phyloP scores from a whole-genome alignment of 2,329 filamentous ascomycete species.

The Rhytidhysteron rufulum region DNA sequence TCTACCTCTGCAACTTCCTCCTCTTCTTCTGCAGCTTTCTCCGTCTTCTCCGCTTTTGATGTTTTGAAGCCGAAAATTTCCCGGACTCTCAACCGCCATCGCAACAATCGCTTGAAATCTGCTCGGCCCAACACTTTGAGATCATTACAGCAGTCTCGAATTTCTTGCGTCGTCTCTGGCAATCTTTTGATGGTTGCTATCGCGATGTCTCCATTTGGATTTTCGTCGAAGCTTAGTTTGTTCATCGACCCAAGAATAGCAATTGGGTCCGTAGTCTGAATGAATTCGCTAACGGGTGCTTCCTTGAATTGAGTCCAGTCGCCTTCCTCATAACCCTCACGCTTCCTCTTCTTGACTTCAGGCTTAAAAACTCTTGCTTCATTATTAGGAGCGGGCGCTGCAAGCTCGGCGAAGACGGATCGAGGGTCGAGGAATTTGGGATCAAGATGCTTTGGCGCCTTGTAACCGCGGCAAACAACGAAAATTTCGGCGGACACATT shows the following conservation, averaged over 20 bases:
- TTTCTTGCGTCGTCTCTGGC: constrained; percentile 80
- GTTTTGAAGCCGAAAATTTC: constrained; percentile 84
- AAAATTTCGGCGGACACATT: constrained; percentile 99
- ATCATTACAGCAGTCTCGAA: constrained; percentile 73
- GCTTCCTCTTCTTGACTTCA: constrained; percentile 93
- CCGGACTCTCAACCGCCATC: constrained; percentile 84
- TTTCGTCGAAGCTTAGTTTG: constrained; percentile 75
- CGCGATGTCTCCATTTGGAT: constrained; percentile 74
- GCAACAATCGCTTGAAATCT: constrained; percentile 85
- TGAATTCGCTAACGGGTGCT: constrained; percentile 82
- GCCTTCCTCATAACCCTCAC: constrained; percentile 95
- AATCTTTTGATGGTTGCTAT: constrained; percentile 81
- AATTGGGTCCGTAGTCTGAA: constrained; percentile 90
- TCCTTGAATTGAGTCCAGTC: constrained; percentile 93
- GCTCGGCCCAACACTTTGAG: constrained; percentile 88
- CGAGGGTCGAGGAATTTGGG: constrained; percentile 87
- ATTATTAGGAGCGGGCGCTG: constrained; percentile 82
- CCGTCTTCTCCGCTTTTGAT: constrained; percentile 59
- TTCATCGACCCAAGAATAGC: constrained; percentile 85
- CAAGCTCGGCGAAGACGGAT: constrained; percentile 88
- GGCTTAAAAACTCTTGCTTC: constrained; percentile 98
- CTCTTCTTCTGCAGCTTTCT: constrained; percentile 43
- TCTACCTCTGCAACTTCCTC: constrained; percentile 81
- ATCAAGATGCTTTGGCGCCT: constrained; percentile 90
- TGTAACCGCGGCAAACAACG: constrained; percentile 92